Evolutionary conservation across 768 basidiomycete species (phyloP).

Genomic region (Pisolithus orientalis): DNA sequence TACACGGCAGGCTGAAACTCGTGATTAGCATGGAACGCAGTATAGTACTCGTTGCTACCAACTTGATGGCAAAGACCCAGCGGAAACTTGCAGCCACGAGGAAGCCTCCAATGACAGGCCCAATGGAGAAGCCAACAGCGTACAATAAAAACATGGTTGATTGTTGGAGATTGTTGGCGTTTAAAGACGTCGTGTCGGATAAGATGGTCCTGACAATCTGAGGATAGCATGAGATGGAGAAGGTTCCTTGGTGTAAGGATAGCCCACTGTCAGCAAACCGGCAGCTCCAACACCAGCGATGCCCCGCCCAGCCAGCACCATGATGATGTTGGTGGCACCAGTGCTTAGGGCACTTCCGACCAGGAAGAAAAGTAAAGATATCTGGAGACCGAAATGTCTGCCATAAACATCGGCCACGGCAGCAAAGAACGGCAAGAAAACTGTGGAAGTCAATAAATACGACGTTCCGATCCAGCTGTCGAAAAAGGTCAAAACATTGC

Average conservation of each 20-base stretch:
- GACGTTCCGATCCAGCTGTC: conserved; percentile 43
- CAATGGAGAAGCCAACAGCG: conserved; percentile 34
- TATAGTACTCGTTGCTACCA: conserved; percentile 5
- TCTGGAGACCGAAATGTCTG: conserved; percentile 41
- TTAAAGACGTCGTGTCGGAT: conserved; percentile 36
- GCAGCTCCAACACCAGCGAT: conserved; percentile 46
- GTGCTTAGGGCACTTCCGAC: conserved; percentile 43
- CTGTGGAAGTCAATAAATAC: conserved; percentile 45
- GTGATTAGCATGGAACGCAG: not conserved
- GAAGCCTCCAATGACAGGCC: conserved; percentile 39
- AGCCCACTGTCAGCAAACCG: conserved; percentile 31
- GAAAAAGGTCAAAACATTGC: not conserved
- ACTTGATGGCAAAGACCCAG: conserved; percentile 56
- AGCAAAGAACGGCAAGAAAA: conserved; percentile 47
- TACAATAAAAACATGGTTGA: conserved; percentile 39
- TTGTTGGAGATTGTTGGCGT: conserved; percentile 39
- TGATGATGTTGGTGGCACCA: conserved; percentile 39
- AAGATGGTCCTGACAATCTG: conserved; percentile 39
- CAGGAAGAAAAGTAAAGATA: conserved; percentile 39
- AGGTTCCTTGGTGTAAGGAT: not conserved
- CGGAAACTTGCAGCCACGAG: conserved; percentile 37
- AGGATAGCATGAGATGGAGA: not conserved
- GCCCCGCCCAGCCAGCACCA: conserved; percentile 41
- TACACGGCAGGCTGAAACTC: conserved; percentile 34
- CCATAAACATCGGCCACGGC: conserved; percentile 46